Evolutionary conservation across 1,284 basidiomycete species (phyloP).

Genomic region (Cutaneotrichosporon mucoides): DNA sequence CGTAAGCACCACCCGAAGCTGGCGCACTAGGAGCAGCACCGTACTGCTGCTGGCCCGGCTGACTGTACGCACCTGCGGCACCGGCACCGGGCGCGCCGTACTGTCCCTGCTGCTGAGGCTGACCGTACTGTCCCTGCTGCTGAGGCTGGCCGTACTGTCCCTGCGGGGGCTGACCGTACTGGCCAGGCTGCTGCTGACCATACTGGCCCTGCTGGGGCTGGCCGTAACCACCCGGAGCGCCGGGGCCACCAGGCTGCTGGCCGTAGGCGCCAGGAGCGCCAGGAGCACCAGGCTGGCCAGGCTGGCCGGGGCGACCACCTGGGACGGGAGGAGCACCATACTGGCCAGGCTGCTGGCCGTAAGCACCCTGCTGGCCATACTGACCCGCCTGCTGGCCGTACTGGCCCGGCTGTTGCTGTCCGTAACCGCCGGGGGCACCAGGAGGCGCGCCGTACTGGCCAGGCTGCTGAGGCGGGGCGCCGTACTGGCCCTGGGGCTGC

Average conservation of each 20-base stretch:
- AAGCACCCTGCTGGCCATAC: slow-evolving; percentile 24
- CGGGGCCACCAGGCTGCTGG: slow-evolving; percentile 9
- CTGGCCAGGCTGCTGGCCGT: slow-evolving; percentile 25
- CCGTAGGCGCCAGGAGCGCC: slow-evolving; percentile 4
- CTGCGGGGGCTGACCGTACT: slow-evolving; percentile 26
- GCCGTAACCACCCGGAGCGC: slow-evolving; percentile 9
- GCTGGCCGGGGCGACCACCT: neutral
- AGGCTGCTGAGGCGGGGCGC: slow-evolving; percentile 12
- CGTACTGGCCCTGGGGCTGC: slow-evolving; percentile 15
- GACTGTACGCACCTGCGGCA: slow-evolving; percentile 26
- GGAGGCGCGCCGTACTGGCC: slow-evolving; percentile 18
- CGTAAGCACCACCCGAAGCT: neutral
- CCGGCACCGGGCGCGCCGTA: slow-evolving; percentile 20
- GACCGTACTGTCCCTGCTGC: slow-evolving; percentile 27
- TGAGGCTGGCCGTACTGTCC: slow-evolving; percentile 27
- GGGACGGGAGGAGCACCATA: slow-evolving; percentile 6
- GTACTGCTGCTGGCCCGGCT: slow-evolving; percentile 21
- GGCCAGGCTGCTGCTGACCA: slow-evolving; percentile 18
- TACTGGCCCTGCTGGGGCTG: slow-evolving; percentile 16
- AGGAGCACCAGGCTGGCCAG: slow-evolving; percentile 6
- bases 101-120: slow-evolving; percentile 12
- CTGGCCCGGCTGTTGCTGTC: slow-evolving; percentile 19
- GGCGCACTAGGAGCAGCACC: slow-evolving; percentile 24
- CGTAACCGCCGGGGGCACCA: slow-evolving; percentile 6
- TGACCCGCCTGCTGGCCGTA: slow-evolving; percentile 6